Conservation (phyloP, 805 yeast species). For the Ogataea nonfermentans region DNA sequence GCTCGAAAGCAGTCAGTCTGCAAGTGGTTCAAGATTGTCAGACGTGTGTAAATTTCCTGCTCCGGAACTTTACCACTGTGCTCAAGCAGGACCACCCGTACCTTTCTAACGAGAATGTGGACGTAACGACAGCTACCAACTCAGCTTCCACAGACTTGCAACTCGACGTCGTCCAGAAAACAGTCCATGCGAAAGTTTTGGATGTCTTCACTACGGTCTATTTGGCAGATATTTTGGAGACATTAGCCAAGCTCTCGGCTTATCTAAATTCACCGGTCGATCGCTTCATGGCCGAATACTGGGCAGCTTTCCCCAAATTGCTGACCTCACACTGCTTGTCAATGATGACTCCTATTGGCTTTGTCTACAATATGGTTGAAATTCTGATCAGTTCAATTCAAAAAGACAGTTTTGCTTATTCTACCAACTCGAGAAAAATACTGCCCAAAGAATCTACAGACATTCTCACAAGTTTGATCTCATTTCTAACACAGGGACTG, state of each 20-base stretch:
- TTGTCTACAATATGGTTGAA: slow-evolving; percentile 52
- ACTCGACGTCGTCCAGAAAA: slow-evolving; percentile 28
- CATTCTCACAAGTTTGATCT: slow-evolving; percentile 23
- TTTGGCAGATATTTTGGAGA: slow-evolving; percentile 57
- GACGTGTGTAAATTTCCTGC: slow-evolving; percentile 26
- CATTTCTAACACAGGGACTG: slow-evolving; percentile 38
- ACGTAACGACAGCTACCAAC: slow-evolving; percentile 13
- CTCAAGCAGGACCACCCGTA: slow-evolving; percentile 32
- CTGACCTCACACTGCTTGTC: slow-evolving; percentile 44
- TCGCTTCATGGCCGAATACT: slow-evolving; percentile 33
- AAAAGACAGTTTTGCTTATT: slow-evolving; percentile 32
- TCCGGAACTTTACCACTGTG: slow-evolving; percentile 24
- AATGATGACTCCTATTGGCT: slow-evolving; percentile 50
- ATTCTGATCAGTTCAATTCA: slow-evolving; percentile 45
- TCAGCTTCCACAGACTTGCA: slow-evolving; percentile 19
- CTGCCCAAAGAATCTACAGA: slow-evolving; percentile 21
- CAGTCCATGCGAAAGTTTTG: slow-evolving; percentile 45
- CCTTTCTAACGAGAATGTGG: slow-evolving; percentile 17
- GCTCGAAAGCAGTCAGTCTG: slow-evolving; percentile 58
- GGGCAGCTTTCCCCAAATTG: slow-evolving; percentile 33
- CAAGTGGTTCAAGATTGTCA: slow-evolving; percentile 35
- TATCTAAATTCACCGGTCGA: slow-evolving; percentile 25
- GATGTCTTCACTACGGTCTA: slow-evolving; percentile 51
- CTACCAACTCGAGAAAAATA: slow-evolving; percentile 19
- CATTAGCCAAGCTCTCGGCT: slow-evolving; percentile 33